Base-by-base conservation (phyloP, 2,329 filamentous ascomycete species). In the Keithomyces neogunnii region DNA sequence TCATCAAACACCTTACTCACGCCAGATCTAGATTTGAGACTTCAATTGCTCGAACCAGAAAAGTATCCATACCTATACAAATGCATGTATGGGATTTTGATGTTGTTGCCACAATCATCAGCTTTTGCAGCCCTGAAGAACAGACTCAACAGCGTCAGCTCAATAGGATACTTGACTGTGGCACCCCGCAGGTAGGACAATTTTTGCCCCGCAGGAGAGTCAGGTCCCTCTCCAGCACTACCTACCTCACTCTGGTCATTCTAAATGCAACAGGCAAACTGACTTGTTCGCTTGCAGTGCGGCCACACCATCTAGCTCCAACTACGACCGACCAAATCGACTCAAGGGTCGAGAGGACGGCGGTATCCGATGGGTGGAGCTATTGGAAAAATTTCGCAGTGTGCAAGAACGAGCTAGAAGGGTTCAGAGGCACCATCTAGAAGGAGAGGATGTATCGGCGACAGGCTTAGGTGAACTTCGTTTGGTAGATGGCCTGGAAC, bases 121-220 rank as follows among this genome's bases (percentile, higher is more conserved):
- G 95, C 93, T 7, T 99, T 99, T 70, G 93, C 91, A 31, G 92
- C 93, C 2, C 76, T 99, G 52, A 97, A 96, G 67, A 99, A 99
- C 65, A 84, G 93, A 42, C 78, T 99, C 48, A 97, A 97, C 69
- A 96, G 89, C 68, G 93, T 99, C 59, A 95, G 89, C 73, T 91
- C 93, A 49, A 97, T 99, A 65, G 93, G 92, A 43, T 95, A 96
- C 67, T 74, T 99, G 55, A 92, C 97, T 65, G 86, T 88, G 58
- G 84, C 85, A 56, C 87, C 78, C 49, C 72, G 88, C 78, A 78
- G 81, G 88, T 93, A 84, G 71, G 84, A 83, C 52, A 51, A 28
- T 26, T 6, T 10, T 13, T 30, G 19, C 19, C 19, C 19, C 19
- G 19, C 40, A 19, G 28, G 26, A n/a, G 28, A 30, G 13, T 40